Percentiles rank a stretch among this genome's conserved stretches.
Conservation (phyloP, 1,139 yeast genomes). For the Arxiozyma slooffiae region DNA sequence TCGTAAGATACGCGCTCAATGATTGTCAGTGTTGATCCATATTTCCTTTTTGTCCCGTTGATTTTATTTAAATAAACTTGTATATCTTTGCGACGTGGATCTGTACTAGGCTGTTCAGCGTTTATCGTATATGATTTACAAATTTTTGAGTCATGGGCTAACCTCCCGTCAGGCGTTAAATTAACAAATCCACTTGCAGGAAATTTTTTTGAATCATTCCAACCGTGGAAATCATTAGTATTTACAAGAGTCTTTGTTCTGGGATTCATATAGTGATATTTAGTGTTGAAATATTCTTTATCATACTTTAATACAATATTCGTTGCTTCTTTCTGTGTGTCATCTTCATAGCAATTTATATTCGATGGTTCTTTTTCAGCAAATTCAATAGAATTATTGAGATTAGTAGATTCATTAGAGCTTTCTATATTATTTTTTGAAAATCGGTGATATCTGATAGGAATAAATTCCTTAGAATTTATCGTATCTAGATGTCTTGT, state of each 20-base stretch:
- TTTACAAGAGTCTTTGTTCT: slow-evolving; percentile 15
- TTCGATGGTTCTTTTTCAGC: not conserved
- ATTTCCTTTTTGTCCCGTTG: slow-evolving; percentile 22
- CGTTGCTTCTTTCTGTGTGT: not conserved
- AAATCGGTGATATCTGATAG: not conserved
- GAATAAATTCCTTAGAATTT: not conserved
- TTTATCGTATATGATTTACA: slow-evolving; percentile 19
- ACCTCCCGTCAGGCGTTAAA: slow-evolving; percentile 29
- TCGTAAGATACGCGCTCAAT: slow-evolving; percentile 53
- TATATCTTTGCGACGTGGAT: slow-evolving; percentile 33
- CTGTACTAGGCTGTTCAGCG: slow-evolving; percentile 24
- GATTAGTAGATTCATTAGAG: not conserved
- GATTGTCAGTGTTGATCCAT: slow-evolving; percentile 34
- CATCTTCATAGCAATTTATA: not conserved
- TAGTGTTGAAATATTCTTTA: slow-evolving; percentile 15
- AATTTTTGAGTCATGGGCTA: slow-evolving; percentile 29
- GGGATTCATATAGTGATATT: slow-evolving; percentile 28
- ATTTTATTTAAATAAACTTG: not conserved
- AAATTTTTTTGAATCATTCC: slow-evolving; percentile 22
- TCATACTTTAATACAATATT: slow-evolving; percentile 17
- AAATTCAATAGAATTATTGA: not conserved
- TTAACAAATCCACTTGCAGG: slow-evolving; percentile 53
- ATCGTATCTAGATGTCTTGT: not conserved
- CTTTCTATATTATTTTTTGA: too few species aligned
- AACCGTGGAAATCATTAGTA: slow-evolving; percentile 18